Conservation (phyloP, 306 rosid genomes). For the Cucurbita ficifolia region DNA sequence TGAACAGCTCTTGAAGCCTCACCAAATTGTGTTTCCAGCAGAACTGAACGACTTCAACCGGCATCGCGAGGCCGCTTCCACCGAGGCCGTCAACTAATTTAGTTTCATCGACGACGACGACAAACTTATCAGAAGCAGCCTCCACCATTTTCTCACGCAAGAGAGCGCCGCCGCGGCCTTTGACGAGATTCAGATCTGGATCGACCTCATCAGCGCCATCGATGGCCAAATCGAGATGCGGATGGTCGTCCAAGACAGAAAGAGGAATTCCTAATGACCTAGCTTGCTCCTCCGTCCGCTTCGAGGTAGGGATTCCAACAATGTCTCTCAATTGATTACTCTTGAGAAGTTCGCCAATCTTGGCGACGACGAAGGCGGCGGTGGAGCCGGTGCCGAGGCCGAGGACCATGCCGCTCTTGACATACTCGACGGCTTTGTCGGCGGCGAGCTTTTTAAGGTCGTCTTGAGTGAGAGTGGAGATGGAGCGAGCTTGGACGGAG, state of each 20-base stretch:
- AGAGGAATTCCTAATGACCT: conserved; percentile 52
- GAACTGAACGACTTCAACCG: conserved; percentile 60
- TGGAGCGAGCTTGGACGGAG: conserved; percentile 40
- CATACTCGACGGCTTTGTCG: conserved; percentile 73
- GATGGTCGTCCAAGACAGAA: conserved; percentile 55
- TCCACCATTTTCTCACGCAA: conserved; percentile 78
- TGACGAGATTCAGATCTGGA: conserved; percentile 51
- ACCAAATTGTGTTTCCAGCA: conserved; percentile 62
- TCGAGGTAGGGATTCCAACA: conserved; percentile 75
- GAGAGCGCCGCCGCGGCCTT: conserved; percentile 83
- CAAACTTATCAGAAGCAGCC: conserved; percentile 48
- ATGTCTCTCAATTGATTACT: conserved; percentile 48
- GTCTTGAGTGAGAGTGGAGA: conserved; percentile 44
- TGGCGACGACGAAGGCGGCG: conserved; percentile 60
- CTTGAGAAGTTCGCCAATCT: conserved; percentile 62
- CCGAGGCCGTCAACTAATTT: conserved; percentile 52
- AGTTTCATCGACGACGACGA: conserved; percentile 66
- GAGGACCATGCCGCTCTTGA: conserved; percentile 74
- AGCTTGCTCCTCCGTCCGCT: conserved; percentile 58
- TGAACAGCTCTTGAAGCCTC: conserved; percentile 34
- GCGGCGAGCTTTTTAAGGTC: conserved; percentile 83
- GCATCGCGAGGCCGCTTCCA: conserved; percentile 66
- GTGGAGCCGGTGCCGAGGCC: conserved; percentile 87
- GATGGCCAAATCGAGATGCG: conserved; percentile 56
- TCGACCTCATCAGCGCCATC: conserved; percentile 93